Evolutionary conservation across 2,329 filamentous ascomycete species (phyloP).

Genomic region (Neonectria magnoliae): DNA sequence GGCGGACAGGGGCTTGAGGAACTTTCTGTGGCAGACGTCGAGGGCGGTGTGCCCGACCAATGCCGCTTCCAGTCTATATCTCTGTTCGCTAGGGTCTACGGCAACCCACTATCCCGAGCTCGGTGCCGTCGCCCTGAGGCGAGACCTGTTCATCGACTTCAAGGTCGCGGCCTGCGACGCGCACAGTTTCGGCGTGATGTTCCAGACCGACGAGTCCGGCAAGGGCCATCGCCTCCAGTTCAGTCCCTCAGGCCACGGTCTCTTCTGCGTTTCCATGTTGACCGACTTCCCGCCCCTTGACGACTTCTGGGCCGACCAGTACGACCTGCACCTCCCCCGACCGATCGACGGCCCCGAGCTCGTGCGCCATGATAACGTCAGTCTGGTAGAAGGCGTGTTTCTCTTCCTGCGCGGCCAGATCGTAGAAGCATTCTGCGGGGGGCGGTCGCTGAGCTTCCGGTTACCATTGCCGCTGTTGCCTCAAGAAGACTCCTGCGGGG

Average conservation of each 20-base stretch:
- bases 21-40: constrained; percentile 28
- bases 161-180: constrained; percentile 40
- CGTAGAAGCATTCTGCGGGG: constrained; percentile 45
- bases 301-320: constrained; percentile 53
- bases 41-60: constrained; percentile 35
- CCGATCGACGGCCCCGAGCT: constrained; percentile 49
- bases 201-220: constrained; percentile 41
- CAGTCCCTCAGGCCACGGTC: constrained; percentile 29
- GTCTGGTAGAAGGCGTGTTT: constrained; percentile 38
- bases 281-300: constrained; percentile 48
- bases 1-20: constrained; percentile 36
- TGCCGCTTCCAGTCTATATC: constrained; percentile 37
- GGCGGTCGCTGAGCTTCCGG: constrained; percentile 44
- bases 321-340: constrained; percentile 44
- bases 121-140: constrained; percentile 27
- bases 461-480: constrained; percentile 34
- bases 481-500: constrained; percentile 14
- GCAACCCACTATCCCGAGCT: constrained; percentile 39
- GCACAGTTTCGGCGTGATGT: constrained; percentile 42
- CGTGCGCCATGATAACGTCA: constrained; percentile 45
- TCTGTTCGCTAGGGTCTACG: constrained; percentile 41
- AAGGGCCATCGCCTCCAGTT: constrained; percentile 43
- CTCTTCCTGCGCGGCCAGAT: constrained; percentile 41
- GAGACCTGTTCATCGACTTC: constrained; percentile 40
- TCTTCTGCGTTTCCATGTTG: constrained; percentile 43